phyloP scores from a whole-genome alignment of 495 filamentous ascomycete species.

The Hyaloscypha hepaticicola region DNA sequence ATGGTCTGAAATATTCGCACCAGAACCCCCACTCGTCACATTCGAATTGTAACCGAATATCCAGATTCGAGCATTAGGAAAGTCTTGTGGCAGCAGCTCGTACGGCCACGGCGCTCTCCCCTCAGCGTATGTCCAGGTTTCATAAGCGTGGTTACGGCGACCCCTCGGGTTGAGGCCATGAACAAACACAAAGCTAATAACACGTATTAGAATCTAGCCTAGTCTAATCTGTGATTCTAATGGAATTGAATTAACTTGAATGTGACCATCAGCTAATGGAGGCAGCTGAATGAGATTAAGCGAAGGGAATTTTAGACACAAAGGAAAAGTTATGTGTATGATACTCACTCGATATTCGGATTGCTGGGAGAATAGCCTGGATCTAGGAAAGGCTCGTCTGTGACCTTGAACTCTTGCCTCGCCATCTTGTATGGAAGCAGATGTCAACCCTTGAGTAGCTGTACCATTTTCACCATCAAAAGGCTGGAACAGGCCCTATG shows the following conservation, averaged over 20 bases:
- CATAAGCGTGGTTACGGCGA: not conserved
- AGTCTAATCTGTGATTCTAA: not conserved
- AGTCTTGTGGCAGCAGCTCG: constrained; percentile 32
- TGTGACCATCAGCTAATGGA: too few relatives aligned
- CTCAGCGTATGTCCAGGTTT: not conserved
- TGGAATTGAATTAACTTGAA: not conserved
- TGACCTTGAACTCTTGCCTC: not conserved
- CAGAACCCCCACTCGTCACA: constrained; percentile 27
- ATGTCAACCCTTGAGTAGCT: not conserved
- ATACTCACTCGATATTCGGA: not conserved
- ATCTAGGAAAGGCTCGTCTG: not conserved
- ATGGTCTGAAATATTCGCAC: constrained; percentile 30
- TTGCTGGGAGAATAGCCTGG: not conserved
- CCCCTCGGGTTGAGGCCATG: constrained; percentile 2
- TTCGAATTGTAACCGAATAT: constrained; percentile 39
- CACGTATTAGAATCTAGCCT: not conserved
- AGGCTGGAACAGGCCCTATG: not conserved
- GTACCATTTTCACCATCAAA: not conserved
- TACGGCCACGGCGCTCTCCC: not conserved
- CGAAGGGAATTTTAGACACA: not conserved
- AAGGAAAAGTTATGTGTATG: not conserved
- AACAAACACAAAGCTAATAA: constrained; percentile 4
- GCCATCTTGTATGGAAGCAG: not conserved
- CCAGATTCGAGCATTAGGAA: constrained; percentile 36
- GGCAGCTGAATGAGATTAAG: not conserved